Conservation (phyloP, 1,284 basidiomycete species). For the Wolfiporia cocos region DNA sequence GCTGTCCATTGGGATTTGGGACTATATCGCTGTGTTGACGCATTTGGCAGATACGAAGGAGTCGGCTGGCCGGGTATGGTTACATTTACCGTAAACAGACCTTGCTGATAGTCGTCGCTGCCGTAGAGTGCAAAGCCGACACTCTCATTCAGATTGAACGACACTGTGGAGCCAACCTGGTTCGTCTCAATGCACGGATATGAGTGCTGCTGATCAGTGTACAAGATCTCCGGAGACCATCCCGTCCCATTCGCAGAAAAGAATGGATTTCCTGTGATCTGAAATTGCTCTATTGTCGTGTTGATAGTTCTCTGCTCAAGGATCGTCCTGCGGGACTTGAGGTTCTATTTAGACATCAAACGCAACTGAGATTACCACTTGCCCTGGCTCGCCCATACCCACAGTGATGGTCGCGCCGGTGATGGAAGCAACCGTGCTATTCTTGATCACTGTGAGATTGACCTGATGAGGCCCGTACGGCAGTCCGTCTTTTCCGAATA, state of each 20-base stretch:
- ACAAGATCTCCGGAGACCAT: background rate
- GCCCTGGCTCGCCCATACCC: slow-evolving; percentile 3
- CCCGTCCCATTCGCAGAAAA: background rate
- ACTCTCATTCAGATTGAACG: background rate
- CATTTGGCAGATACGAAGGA: background rate
- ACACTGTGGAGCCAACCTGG: background rate
- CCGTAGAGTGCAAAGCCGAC: slow-evolving; percentile 3
- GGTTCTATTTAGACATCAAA: background rate
- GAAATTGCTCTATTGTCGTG: background rate
- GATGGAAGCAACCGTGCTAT: slow-evolving; percentile 1
- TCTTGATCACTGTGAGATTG: background rate
- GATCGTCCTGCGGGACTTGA: background rate
- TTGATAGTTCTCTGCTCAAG: slow-evolving; percentile 1
- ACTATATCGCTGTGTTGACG: slow-evolving; percentile 1
- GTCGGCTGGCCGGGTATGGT: background rate
- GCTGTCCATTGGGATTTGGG: background rate
- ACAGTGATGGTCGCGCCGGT: slow-evolving; percentile 3
- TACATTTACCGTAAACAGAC: slow-evolving; percentile 1
- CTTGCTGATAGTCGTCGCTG: slow-evolving; percentile 2
- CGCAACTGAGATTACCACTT: background rate
- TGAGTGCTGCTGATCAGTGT: background rate
- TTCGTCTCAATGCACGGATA: background rate
- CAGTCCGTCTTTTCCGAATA: background rate
- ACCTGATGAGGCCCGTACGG: background rate
- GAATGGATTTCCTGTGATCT: background rate